Percentiles rank a stretch among this genome's conserved stretches.
Evolutionary conservation across 1,139 yeast genomes (phyloP).

Genomic region (Debaryomycetaceae sp.): DNA sequence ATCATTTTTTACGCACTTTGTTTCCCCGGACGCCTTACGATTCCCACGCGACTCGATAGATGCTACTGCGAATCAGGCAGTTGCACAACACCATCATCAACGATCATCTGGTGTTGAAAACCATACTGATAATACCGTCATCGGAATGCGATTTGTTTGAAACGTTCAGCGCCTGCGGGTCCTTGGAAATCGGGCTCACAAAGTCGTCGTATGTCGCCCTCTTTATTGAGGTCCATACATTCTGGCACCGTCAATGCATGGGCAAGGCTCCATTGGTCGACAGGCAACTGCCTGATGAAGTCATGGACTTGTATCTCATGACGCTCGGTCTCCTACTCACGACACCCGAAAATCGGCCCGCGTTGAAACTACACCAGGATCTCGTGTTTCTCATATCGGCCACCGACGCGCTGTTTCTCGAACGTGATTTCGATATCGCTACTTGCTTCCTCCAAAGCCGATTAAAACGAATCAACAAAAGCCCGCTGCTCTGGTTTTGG

Average conservation of each 20-base stretch:
- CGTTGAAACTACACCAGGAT: slow-evolving; percentile 20
- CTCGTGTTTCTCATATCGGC: slow-evolving; percentile 9
- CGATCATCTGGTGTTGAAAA: slow-evolving; percentile 8
- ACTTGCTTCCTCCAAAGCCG: slow-evolving; percentile 23
- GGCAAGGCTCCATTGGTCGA: neutral
- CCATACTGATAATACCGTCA: slow-evolving; percentile 14
- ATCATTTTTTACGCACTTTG: no score
- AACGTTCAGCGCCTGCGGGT: slow-evolving; percentile 1
- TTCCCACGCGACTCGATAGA: neutral
- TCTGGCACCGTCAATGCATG: slow-evolving; percentile 14
- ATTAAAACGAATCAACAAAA: slow-evolving; percentile 29
- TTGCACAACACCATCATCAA: slow-evolving; percentile 7
- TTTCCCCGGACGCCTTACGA: no score
- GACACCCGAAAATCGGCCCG: slow-evolving; percentile 31
- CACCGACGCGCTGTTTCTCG: slow-evolving; percentile 5
- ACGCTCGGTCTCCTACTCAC: slow-evolving; percentile 27
- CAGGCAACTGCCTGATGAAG: slow-evolving; percentile 1
- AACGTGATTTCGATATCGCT: slow-evolving; percentile 19
- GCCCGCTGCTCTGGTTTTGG: slow-evolving; percentile 30
- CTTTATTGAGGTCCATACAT: slow-evolving; percentile 24
- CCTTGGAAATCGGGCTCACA: slow-evolving; percentile 24
- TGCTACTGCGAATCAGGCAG: slow-evolving; percentile 5
- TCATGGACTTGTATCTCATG: slow-evolving; percentile 10
- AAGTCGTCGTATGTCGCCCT: slow-evolving; percentile 19
- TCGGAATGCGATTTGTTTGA: slow-evolving; percentile 6